A percentile compares a stretch with the other conserved stretches of the same genome.
These are phyloP conservation scores for Casuarina equisetifolia DNA, from an alignment of 306 rosid species.

Conservation along the genomic window DNA sequence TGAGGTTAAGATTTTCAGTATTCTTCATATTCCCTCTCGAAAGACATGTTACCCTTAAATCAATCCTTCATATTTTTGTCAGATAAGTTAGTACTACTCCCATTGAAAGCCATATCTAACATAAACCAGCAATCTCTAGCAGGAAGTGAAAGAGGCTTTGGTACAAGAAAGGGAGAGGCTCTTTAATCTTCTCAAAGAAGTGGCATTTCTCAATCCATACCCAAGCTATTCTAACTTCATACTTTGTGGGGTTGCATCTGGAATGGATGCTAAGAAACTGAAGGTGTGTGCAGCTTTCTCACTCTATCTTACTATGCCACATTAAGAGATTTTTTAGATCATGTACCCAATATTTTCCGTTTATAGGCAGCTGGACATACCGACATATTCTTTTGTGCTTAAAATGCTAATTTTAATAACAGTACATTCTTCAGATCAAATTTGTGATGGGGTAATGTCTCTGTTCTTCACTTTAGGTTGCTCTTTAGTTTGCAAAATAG, in stretches of 20 bases:
- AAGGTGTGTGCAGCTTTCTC: conserved; percentile 54
- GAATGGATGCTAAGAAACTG: conserved; percentile 82
- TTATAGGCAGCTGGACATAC: neutral
- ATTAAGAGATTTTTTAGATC: neutral
- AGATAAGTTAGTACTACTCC: neutral
- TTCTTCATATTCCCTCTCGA: neutral
- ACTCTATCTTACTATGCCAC: neutral
- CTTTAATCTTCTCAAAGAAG: conserved; percentile 58
- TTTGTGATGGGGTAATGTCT: neutral
- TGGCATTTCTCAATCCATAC: conserved; percentile 76
- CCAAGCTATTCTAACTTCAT: conserved; percentile 93
- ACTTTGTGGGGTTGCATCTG: conserved; percentile 82
- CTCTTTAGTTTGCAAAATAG: neutral
- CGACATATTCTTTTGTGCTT: too few relatives aligned
- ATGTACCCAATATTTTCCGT: neutral
- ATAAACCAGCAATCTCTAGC: conserved; percentile 29
- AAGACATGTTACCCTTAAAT: neutral
- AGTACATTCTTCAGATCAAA: neutral
- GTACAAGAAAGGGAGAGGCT: conserved; percentile 82
- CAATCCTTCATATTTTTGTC: conserved; percentile 6
- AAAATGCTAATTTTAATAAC: neutral
- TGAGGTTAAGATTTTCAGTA: conserved; percentile 48
- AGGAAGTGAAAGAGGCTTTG: conserved; percentile 79
- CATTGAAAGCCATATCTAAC: conserved; percentile 33
- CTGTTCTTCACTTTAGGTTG: neutral